Base-by-base conservation (phyloP, 768 basidiomycete species). In the Lepiota venenata region DNA sequence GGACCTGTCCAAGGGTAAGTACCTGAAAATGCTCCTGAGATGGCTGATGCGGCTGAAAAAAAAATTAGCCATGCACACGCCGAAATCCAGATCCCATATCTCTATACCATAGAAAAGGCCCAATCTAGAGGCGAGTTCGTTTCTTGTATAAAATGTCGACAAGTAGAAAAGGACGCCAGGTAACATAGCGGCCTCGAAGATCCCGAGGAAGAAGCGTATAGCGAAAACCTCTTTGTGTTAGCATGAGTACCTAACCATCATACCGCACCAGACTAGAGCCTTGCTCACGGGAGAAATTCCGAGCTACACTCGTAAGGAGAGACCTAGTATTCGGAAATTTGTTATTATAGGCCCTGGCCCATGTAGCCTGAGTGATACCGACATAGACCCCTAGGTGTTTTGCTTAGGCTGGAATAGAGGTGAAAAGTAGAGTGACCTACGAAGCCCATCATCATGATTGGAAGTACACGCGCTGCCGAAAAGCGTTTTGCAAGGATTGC, bases 121-220 rank as follows among this genome's bases (percentile, higher is more conserved):
- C 16, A 82, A 65, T 3, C 79, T 68, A 14, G 73, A 73, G n/a
- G 78, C 79, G 6, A 82, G 66, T 61, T 82, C 80, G 43, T 74
- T 69, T 32, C 80, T 65, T 56, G 72, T 77, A 62, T 80, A 80
- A 55, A 79, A 79, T 0, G 76, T 77, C 2, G 76, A 77, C n/a
- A 80, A 66, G 59, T 79, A 79, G 61, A 75, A 79, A 2, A 80
- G 70, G 44, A 78, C 77, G 27, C 75, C 77, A 16, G 77, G 77
- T 29, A 78, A 65, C 73, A 79, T 76, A 2, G 78, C 71, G 11
- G 74, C 72, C 63, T 80, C 78, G 53, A 77, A 78, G 10, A 78
- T 72, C 25, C 77, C 78, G n/a, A 81, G 60, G 58, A 79, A 76
- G 53, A 74, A 75, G 25, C 79, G 71, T 37, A 78, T 75, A 14